Evolutionary conservation across 345 rosid genomes (phyloP).

Genomic region (Gossypium herbaceum): DNA sequence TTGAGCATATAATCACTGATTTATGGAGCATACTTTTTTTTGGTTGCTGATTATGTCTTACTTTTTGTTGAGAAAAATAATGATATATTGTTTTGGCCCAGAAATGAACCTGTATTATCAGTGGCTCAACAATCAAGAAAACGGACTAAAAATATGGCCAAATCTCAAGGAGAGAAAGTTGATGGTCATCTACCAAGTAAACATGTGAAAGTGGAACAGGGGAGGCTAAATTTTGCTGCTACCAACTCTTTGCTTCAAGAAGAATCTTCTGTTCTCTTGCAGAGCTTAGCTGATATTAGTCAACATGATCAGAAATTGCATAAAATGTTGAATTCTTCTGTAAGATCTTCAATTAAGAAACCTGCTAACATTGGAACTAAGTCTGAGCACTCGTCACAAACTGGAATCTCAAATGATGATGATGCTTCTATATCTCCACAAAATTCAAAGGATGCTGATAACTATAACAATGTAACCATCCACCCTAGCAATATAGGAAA

Average conservation of each 20-base stretch:
- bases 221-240: slow-evolving; percentile 20
- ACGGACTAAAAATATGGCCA: slow-evolving; percentile 18
- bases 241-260: slow-evolving; percentile 9
- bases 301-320: slow-evolving; percentile 19
- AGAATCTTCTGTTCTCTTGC: slow-evolving; percentile 22
- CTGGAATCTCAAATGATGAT: slow-evolving; percentile 18
- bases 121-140: slow-evolving; percentile 27
- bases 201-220: slow-evolving; percentile 27
- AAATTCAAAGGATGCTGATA: slow-evolving; percentile 19
- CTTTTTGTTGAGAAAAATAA: background rate
- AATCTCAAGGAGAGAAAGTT: slow-evolving; percentile 21
- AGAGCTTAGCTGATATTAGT: slow-evolving; percentile 9
- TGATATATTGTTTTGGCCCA: slow-evolving; percentile 12
- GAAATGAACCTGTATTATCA: slow-evolving; percentile 21
- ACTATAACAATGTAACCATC: slow-evolving; percentile 16
- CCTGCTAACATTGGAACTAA: slow-evolving; percentile 10
- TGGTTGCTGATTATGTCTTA: background rate
- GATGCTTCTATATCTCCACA: slow-evolving; percentile 18
- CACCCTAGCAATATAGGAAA: slow-evolving; percentile 18
- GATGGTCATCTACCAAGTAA: slow-evolving; percentile 20
- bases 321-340: slow-evolving; percentile 20
- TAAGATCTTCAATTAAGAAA: slow-evolving; percentile 23
- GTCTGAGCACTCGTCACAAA: slow-evolving; percentile 18
- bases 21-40: background rate
- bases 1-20: background rate